These are phyloP conservation scores for Cyberlindnera lachancei DNA, from an alignment of 805 yeast species.

Conservation along the genomic window DNA sequence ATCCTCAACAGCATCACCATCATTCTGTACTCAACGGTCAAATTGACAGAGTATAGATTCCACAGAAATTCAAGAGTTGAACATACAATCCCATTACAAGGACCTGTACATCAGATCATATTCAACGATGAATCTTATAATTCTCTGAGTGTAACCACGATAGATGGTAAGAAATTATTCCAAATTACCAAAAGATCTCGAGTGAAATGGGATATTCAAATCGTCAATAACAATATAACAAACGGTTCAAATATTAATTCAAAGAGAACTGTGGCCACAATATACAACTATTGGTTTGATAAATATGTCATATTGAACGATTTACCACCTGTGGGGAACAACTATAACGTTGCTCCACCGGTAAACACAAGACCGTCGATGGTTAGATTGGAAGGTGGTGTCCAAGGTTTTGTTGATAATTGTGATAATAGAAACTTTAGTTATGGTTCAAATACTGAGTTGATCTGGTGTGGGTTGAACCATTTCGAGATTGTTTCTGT, in stretches of 20 bases:
- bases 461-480: slow-evolving; percentile 19
- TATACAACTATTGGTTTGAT: slow-evolving; percentile 10
- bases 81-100: slow-evolving; percentile 8
- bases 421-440: slow-evolving; percentile 8
- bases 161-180: slow-evolving; percentile 7
- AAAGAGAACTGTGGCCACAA: slow-evolving; percentile 11
- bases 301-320: slow-evolving; percentile 14
- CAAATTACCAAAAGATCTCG: slow-evolving; percentile 9
- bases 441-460: slow-evolving; percentile 11
- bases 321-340: neutral
- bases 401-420: slow-evolving; percentile 1
- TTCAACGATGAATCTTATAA: slow-evolving; percentile 4
- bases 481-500: slow-evolving; percentile 16
- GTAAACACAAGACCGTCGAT: slow-evolving; percentile 16
- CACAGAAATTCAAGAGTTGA: slow-evolving; percentile 3
- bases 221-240: too few relatives aligned
- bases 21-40: too few relatives aligned
- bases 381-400: slow-evolving; percentile 7
- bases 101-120: slow-evolving; percentile 4
- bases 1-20: too few relatives aligned
- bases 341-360: slow-evolving; percentile 6
- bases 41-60: slow-evolving; percentile 3
- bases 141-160: slow-evolving; percentile 5
- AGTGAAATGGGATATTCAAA: slow-evolving; percentile 14
- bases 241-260: too few relatives aligned